phyloP scores from a whole-genome alignment of 345 rosid species.

The Hypericum perforatum region DNA sequence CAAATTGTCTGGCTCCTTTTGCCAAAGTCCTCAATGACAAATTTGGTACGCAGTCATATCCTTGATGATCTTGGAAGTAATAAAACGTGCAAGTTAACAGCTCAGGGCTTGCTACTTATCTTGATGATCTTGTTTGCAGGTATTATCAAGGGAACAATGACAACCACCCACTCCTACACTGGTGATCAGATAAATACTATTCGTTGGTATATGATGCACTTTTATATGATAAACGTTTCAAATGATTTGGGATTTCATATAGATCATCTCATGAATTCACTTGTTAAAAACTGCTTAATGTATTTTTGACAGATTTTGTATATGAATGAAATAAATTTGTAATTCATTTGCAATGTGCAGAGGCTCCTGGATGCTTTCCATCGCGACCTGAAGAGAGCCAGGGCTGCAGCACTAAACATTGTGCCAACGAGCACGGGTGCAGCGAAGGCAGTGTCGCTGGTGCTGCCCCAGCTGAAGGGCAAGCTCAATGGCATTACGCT shows the following conservation, averaged over 20 bases:
- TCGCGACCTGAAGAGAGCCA: conserved; percentile 93
- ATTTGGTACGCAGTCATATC: conserved; percentile 40
- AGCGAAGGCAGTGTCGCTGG: conserved; percentile 94
- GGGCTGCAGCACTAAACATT: conserved; percentile 94
- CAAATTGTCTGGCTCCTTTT: conserved; percentile 93
- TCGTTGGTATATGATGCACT: too few relatives aligned
- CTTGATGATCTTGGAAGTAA: not conserved
- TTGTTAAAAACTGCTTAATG: too few relatives aligned
- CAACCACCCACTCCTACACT: conserved; percentile 96
- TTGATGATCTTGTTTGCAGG: conserved; percentile 32
- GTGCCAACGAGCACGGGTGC: conserved; percentile 99
- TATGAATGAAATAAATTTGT: too few relatives aligned
- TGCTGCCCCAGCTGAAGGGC: conserved; percentile 97
- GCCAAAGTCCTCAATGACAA: conserved; percentile 85
- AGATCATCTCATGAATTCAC: too few relatives aligned
- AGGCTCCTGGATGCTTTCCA: conserved; percentile 96
- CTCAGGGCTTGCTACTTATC: not conserved
- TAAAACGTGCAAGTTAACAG: not conserved
- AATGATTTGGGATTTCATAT: too few relatives aligned
- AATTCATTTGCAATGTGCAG: conserved; percentile 25
- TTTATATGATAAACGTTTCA: too few relatives aligned
- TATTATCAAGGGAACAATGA: conserved; percentile 97
- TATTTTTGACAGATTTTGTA: too few relatives aligned
- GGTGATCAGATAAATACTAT: conserved; percentile 68
- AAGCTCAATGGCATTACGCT: conserved; percentile 97